phyloP scores from a whole-genome alignment of 1,139 yeast genomes.

The Hemisphaericaspora subhashii region DNA sequence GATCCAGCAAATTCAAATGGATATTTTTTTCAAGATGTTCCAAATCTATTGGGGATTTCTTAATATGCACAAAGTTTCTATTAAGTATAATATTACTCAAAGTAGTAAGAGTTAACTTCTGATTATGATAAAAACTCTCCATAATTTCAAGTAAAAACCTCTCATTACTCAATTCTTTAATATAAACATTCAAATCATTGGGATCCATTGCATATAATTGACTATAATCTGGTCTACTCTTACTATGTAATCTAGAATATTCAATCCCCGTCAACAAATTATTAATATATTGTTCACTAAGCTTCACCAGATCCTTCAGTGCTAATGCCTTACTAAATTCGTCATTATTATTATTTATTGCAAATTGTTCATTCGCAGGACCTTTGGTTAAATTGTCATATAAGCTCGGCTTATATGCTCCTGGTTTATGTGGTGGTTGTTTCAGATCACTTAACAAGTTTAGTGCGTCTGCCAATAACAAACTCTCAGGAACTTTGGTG shows the following conservation, averaged over 20 bases:
- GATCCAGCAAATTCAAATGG: constrained; percentile 12
- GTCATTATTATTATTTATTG: constrained; percentile 4
- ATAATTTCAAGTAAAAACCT: constrained; percentile 27
- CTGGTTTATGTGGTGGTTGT: constrained; percentile 6
- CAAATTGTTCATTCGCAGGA: constrained; percentile 30
- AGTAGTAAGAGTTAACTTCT: constrained; percentile 25
- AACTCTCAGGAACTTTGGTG: constrained; percentile 18
- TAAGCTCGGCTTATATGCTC: constrained; percentile 36
- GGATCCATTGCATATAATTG: constrained; percentile 18
- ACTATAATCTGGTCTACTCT: constrained; percentile 10
- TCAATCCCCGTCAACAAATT: constrained; percentile 23
- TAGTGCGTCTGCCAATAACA: constrained; percentile 39
- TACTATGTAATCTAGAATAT: constrained; percentile 16
- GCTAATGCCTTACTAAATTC: constrained; percentile 7
- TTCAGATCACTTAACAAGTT: constrained; percentile 26
- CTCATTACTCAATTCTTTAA: constrained; percentile 25
- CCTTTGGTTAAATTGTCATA: constrained; percentile 33
- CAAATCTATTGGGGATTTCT: constrained; percentile 21
- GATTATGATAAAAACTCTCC: constrained; percentile 27
- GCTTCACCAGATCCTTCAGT: neutral
- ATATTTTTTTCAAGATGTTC: constrained; percentile 11
- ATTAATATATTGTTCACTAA: constrained; percentile 19
- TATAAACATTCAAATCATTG: constrained; percentile 22
- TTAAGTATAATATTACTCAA: constrained; percentile 32
- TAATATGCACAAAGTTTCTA: constrained; percentile 23